A percentile compares a stretch with the other conserved stretches of the same genome.
phyloP scores from a whole-genome alignment of 805 yeast genomes.

The Candida manassasensis region DNA sequence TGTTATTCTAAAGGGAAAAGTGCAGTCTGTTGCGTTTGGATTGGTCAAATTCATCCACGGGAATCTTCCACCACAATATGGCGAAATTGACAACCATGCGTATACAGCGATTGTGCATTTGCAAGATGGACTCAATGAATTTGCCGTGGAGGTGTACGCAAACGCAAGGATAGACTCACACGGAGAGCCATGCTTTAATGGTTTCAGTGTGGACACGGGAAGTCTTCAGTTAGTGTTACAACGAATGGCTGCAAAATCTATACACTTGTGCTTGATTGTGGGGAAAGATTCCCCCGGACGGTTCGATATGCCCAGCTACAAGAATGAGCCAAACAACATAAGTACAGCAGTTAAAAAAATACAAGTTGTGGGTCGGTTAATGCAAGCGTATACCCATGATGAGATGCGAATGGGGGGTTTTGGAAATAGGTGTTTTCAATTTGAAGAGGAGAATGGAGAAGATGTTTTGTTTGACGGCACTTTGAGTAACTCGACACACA shows the following conservation, averaged over 20 bases:
- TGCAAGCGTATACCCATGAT: conserved; percentile 90
- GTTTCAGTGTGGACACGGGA: conserved; percentile 19
- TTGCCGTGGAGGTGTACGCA: conserved; percentile 44
- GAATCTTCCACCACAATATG: conserved; percentile 51
- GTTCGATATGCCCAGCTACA: conserved; percentile 61
- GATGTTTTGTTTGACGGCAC: conserved; percentile 27
- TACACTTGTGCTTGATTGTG: conserved; percentile 71
- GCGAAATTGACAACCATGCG: conserved; percentile 58
- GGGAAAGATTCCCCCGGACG: conserved; percentile 69
- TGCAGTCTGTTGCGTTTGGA: background rate
- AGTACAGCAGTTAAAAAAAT: conserved; percentile 70
- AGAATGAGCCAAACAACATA: conserved; percentile 60
- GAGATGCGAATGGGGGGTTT: conserved; percentile 78
- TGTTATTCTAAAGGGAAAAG: conserved; percentile 29
- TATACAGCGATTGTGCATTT: conserved; percentile 79
- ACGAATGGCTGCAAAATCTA: conserved; percentile 58
- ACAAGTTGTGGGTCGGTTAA: conserved; percentile 77
- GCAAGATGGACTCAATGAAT: conserved; percentile 54
- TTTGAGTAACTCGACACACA: conserved; percentile 15
- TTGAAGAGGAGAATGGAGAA: conserved; percentile 48
- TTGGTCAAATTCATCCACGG: conserved; percentile 10
- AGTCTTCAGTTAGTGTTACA: conserved; percentile 19
- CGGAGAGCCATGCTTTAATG: background rate
- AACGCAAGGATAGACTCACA: conserved; percentile 3
- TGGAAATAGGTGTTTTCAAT: conserved; percentile 73